These are phyloP conservation scores for Colletotrichum limetticola DNA, from an alignment of 2,329 filamentous ascomycete genomes.

Conservation along the genomic window DNA sequence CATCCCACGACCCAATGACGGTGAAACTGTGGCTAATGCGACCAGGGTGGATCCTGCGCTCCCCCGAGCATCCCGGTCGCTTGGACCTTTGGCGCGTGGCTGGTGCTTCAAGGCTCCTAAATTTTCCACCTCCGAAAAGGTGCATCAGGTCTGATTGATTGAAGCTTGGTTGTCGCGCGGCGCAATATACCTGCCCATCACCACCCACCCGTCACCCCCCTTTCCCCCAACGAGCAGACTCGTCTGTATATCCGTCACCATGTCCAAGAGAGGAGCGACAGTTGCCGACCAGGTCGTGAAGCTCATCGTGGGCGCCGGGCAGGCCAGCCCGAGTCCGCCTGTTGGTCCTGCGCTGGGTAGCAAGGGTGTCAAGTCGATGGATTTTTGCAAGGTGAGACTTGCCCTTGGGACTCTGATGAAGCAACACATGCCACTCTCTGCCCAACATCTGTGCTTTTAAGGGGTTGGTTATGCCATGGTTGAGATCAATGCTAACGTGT, in stretches of 20 bases:
- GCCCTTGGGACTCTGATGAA: constrained; percentile 7
- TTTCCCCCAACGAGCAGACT: constrained; percentile 4
- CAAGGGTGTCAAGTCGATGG: constrained; percentile 99
- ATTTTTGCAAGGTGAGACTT: constrained; percentile 90
- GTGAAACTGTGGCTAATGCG: constrained; percentile 35
- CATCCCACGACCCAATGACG: constrained; percentile 36
- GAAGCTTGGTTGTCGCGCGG: constrained; percentile 18
- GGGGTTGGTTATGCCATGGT: constrained; percentile 24
- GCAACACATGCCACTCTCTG: constrained; percentile 28
- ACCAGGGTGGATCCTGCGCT: constrained; percentile 18
- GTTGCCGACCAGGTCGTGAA: constrained; percentile 84
- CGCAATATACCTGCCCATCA: constrained; percentile 17
- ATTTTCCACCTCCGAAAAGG: constrained; percentile 33
- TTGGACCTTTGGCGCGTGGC: constrained; percentile 33
- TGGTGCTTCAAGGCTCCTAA: constrained; percentile 33
- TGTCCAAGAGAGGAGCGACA: constrained; percentile 62
- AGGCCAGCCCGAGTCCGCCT: constrained; percentile 93
- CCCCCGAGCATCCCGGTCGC: constrained; percentile 33
- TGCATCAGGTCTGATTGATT: constrained; percentile 4
- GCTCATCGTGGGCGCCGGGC: constrained; percentile 95
- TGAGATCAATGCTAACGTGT: constrained; percentile 30
- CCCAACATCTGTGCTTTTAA: constrained; percentile 24
- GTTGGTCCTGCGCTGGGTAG: constrained; percentile 96
- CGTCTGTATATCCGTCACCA: constrained; percentile 43
- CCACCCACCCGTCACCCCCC: not conserved